Evolutionary conservation across 164 flowering plant species (phyloP), one percentile per base, ranked within the genome.

Genomic region (Malania oleifera): DNA sequence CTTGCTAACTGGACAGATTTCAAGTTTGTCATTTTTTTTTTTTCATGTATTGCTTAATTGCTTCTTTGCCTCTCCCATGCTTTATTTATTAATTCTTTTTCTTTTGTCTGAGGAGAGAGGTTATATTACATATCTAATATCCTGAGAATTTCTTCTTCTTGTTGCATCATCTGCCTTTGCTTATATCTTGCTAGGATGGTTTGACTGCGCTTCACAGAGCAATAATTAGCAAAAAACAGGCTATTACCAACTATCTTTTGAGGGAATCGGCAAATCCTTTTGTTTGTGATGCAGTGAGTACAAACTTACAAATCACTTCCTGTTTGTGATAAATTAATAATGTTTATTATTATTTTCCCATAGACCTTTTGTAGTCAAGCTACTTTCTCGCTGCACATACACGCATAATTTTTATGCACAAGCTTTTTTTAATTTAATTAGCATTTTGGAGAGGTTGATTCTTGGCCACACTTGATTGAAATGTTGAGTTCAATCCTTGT

Each of bases 211-310:
- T 93, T 34, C 98, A 93, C 75, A 89, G 65, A 78, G 91, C 97
- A 58, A 87, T 90, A 45, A 64, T 81, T 43, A 71, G 83, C 66
- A 93, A 85, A 66, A 87, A 87, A 73, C 89, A 79, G 75, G 97
- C 98, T n/a, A 66, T 90, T 35, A 77, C 82, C 20, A 84, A 83
- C 75, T 89, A 71, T 75, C 92, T 93, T 53, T 66, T 93, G 68
- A 81, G 97, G 74, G 89, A 93, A 67, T 87, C 92, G 8, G 92
- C 97, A 24, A 80, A 83, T 68, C 97, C 98, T 26, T 79, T 90
- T 72, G 77, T 86, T 62, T 74, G 73, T 49, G 98, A 93, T 59
- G 73, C 77, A 48, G 98, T 90, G 69, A 87, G 95, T n/a, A 17
- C 18, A 18, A 5, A 43, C 43, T 43, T n/a, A n/a, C n/a, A n/a